Evolutionary conservation across 2,329 filamentous ascomycete genomes (phyloP).

Genomic region (Pseudogymnoascus sp.): DNA sequence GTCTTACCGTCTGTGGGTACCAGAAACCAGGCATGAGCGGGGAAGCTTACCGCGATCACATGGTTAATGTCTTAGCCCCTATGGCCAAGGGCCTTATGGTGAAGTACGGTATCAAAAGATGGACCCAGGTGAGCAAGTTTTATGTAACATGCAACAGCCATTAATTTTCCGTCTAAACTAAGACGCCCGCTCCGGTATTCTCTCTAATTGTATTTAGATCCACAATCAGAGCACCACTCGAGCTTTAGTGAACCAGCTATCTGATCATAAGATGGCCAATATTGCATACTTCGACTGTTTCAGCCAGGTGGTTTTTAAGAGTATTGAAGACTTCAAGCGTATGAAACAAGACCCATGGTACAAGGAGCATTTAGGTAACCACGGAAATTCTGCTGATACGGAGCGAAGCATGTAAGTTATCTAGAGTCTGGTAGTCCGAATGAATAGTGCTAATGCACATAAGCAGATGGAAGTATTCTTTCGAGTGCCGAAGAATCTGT

Average conservation of each 20-base stretch:
- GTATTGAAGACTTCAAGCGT: conserved; percentile 37
- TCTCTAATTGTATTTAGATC: conserved; percentile 26
- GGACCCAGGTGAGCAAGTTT: conserved; percentile 26
- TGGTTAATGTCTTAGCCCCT: conserved; percentile 38
- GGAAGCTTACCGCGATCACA: conserved; percentile 39
- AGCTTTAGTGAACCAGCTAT: conserved; percentile 33
- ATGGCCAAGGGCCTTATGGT: conserved; percentile 41
- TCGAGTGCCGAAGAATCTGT: not conserved
- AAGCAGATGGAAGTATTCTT: not conserved
- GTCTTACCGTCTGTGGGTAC: conserved; percentile 41
- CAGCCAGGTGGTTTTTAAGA: conserved; percentile 39
- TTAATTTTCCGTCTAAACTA: no score
- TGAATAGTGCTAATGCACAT: not conserved
- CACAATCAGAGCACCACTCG: conserved; percentile 33
- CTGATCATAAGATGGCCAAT: conserved; percentile 39
- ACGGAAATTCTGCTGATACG: conserved; percentile 43
- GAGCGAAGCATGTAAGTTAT: conserved; percentile 32
- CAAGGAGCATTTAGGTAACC: conserved; percentile 37
- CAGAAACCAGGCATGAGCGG: conserved; percentile 39
- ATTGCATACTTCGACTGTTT: conserved; percentile 43
- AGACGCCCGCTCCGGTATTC: no score
- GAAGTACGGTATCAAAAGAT: conserved; percentile 40
- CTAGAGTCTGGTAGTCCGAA: not conserved
- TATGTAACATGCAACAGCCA: no score
- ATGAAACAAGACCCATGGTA: conserved; percentile 44